Conservation (phyloP, 257 asterid genomes). For the Jacaranda mimosifolia region DNA sequence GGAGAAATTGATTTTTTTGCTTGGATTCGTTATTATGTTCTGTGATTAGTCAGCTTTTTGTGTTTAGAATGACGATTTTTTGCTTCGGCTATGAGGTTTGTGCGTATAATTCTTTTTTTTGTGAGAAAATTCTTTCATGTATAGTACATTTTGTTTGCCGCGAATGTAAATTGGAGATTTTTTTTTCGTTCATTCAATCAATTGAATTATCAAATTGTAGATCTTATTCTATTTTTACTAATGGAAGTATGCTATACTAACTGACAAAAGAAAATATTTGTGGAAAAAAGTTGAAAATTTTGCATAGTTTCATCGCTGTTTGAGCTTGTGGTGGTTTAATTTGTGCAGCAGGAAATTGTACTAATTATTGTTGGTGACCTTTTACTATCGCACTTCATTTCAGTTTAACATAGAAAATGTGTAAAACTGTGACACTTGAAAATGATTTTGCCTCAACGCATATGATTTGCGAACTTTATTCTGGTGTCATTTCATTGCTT, state of each 20-base stretch:
- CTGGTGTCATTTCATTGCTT: constrained; percentile 5
- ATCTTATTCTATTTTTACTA: neutral
- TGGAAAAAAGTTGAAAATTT: neutral
- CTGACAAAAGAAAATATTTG: neutral
- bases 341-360: constrained; percentile 22
- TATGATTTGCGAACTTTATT: neutral
- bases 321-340: neutral
- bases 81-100: constrained; percentile 12
- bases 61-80: neutral
- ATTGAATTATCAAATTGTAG: neutral
- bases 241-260: constrained; percentile 10
- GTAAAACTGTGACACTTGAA: neutral
- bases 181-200: constrained; percentile 12
- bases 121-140: neutral
- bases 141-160: constrained; percentile 11
- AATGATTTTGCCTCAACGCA: neutral
- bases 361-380: neutral
- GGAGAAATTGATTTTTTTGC: constrained; percentile 20
- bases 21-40: constrained; percentile 2
- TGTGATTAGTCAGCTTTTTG: constrained; percentile 17
- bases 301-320: neutral
- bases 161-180: neutral
- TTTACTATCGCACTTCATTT: neutral
- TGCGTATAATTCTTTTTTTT: neutral
- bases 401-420: neutral